Evolutionary conservation across 75 land plant species (phyloP).

Genomic region (Picea glauca): DNA sequence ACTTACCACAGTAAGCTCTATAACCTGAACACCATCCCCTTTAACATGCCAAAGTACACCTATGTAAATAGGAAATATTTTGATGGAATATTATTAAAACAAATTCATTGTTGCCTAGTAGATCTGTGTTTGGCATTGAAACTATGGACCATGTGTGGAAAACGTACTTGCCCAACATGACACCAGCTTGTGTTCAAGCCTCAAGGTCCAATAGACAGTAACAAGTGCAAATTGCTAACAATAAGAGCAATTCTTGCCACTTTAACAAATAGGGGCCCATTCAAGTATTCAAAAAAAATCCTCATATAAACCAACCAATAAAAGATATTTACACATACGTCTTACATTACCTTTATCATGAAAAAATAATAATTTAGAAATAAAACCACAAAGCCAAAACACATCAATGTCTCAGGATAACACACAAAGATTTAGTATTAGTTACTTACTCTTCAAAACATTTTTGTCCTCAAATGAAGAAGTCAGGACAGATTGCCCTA

Average conservation of each 20-base stretch:
- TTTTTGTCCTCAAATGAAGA: constrained; percentile 59
- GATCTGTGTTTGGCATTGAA: background rate
- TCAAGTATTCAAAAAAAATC: background rate
- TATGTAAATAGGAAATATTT: too few species aligned
- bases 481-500: constrained; percentile 16
- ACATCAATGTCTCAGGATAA: background rate
- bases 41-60: too few species aligned
- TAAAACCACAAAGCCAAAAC: background rate
- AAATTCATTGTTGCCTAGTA: background rate
- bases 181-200: background rate
- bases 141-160: background rate
- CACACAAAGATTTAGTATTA: background rate
- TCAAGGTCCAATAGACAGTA: background rate
- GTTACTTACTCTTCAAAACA: constrained; percentile 54
- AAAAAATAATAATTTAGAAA: background rate
- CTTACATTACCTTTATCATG: background rate
- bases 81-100: too few species aligned
- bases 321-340: background rate
- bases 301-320: background rate
- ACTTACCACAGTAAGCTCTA: background rate
- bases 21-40: background rate
- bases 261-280: background rate
- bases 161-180: background rate
- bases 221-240: too few species aligned
- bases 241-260: background rate